Evolutionary conservation across 257 asterid species (phyloP).

Genomic region (Fraxinus anomala): DNA sequence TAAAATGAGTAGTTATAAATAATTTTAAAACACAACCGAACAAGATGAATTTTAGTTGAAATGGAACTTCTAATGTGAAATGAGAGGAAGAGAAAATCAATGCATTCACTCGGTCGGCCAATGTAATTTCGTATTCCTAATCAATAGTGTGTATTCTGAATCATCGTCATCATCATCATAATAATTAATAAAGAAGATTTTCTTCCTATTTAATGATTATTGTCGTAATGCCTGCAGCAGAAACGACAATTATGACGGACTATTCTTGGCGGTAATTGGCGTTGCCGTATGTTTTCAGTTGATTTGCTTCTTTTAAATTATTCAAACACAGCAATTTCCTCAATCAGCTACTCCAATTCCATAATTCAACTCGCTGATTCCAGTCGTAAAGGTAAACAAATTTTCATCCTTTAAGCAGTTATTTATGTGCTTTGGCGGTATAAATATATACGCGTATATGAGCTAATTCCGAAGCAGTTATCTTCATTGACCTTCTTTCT

Average conservation of each 20-base stretch:
- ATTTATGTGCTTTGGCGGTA: no score
- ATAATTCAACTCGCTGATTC: not conserved
- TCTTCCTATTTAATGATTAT: not conserved
- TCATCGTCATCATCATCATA: no score
- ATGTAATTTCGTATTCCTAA: no score
- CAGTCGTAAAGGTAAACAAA: not conserved
- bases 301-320: not conserved
- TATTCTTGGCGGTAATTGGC: not conserved
- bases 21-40: no score
- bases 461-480: not conserved
- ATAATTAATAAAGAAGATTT: not conserved
- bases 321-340: not conserved
- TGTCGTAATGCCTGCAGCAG: not conserved
- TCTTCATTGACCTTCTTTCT: conserved; percentile 34
- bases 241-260: not conserved
- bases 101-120: no score
- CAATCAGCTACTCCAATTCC: not conserved
- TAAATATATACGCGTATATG: not conserved
- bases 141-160: no score
- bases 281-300: not conserved
- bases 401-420: not conserved
- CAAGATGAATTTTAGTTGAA: no score
- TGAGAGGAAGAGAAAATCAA: no score
- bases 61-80: no score
- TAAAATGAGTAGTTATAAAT: no score